A percentile compares a stretch with the other conserved stretches of the same genome.
Evolutionary conservation across 1,284 basidiomycete genomes (phyloP).

Genomic region (Naganishia albida): DNA sequence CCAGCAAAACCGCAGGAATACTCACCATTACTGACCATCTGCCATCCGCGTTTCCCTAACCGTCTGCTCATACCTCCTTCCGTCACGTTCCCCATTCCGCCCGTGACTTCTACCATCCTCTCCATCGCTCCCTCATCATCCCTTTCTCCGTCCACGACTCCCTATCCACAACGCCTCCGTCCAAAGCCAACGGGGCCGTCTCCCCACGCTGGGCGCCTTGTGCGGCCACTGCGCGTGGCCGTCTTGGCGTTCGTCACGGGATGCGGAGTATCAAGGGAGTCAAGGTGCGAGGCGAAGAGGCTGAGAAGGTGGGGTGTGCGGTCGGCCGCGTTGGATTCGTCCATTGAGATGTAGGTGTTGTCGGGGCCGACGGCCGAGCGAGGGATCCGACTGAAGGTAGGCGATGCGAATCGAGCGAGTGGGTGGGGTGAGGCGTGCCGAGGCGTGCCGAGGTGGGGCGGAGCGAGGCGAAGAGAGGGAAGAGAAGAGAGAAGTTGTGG

Average conservation of each 20-base stretch:
- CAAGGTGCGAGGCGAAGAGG: conserved; percentile 51
- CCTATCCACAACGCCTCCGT: neutral
- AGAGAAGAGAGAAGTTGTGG: too few species aligned
- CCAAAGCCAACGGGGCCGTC: conserved; percentile 29
- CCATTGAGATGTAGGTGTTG: conserved; percentile 62
- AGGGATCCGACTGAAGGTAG: too few species aligned
- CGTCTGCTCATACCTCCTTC: neutral
- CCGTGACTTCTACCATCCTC: neutral
- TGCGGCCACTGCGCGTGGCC: conserved; percentile 49
- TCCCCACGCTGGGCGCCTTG: conserved; percentile 48
- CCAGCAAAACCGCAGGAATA: conserved; percentile 34
- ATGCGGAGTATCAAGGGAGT: conserved; percentile 45
- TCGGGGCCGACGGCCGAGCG: conserved; percentile 59
- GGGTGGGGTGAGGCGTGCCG: too few species aligned
- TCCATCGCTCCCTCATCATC: neutral
- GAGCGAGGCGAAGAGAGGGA: too few species aligned
- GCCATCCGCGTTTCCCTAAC: conserved; percentile 41
- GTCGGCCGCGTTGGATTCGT: conserved; percentile 61
- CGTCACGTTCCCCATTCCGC: neutral
- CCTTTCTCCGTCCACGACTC: too few species aligned
- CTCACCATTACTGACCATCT: conserved; percentile 47
- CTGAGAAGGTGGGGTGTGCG: conserved; percentile 55
- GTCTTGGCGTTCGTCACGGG: conserved; percentile 51
- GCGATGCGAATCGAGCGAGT: too few species aligned
- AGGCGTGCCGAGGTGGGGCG: too few species aligned